These are phyloP conservation scores for Aspergillus jensenii DNA, from an alignment of 2,329 filamentous ascomycete genomes.

Conservation along the genomic window DNA sequence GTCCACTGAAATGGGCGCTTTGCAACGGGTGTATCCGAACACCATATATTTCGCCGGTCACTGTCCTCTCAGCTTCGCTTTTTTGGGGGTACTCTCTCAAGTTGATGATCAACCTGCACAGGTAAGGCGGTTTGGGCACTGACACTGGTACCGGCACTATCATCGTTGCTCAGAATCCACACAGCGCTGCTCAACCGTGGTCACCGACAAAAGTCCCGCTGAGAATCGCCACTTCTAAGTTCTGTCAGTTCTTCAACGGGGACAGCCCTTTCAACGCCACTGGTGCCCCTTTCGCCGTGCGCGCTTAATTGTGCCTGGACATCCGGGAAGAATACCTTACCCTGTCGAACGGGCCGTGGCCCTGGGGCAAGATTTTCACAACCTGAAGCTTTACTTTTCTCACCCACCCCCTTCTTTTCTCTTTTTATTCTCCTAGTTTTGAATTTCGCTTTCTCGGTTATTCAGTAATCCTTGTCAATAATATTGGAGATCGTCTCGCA, in stretches of 20 bases:
- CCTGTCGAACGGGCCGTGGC: slow-evolving; percentile 8
- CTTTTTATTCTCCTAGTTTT: background rate
- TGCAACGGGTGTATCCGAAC: background rate
- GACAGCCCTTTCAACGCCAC: background rate
- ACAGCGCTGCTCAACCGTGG: too few relatives aligned
- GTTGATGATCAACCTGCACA: background rate
- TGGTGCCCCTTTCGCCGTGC: background rate
- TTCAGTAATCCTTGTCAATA: slow-evolving; percentile 3
- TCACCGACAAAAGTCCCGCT: background rate
- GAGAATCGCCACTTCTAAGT: background rate
- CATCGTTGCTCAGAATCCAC: background rate
- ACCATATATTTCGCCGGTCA: background rate
- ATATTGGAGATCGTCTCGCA: background rate
- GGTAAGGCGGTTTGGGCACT: background rate
- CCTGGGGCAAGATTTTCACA: background rate
- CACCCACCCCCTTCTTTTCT: background rate
- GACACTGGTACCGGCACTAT: background rate
- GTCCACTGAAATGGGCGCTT: background rate
- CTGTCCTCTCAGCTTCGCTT: background rate
- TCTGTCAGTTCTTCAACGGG: background rate
- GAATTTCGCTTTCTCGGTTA: background rate
- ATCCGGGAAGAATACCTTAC: background rate
- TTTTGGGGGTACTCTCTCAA: background rate
- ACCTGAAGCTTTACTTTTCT: background rate
- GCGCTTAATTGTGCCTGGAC: slow-evolving; percentile 11